Conservation (phyloP, 2,329 filamentous ascomycete genomes). For the Neurospora sp. region DNA sequence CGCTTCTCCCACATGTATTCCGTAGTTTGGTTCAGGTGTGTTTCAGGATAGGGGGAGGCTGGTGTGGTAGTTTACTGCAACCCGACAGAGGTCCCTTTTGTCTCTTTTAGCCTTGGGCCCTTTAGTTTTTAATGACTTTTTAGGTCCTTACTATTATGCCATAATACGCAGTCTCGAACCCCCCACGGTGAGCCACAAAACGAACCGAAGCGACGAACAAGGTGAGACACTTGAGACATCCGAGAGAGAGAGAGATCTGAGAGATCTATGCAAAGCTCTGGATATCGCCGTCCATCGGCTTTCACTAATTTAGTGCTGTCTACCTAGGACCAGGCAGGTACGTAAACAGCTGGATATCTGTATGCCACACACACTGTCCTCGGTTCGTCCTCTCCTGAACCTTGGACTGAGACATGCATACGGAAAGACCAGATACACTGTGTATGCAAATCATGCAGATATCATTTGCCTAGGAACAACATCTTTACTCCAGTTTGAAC, state of each 20-base stretch:
- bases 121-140: background rate
- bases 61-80: background rate
- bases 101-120: no score
- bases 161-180: background rate
- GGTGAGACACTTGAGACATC: background rate
- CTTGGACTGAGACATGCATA: background rate
- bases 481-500: conserved; percentile 40
- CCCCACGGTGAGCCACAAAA: background rate
- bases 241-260: background rate
- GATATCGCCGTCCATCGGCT: background rate
- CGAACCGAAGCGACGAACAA: background rate
- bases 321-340: background rate
- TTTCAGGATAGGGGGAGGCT: background rate
- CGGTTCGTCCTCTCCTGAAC: background rate
- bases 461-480: background rate
- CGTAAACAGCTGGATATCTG: background rate
- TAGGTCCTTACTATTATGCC: background rate
- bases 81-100: background rate
- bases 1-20: background rate
- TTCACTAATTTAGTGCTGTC: background rate
- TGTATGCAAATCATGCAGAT: background rate
- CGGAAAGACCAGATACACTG: background rate
- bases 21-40: background rate
- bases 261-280: background rate
- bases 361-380: background rate